Evolutionary conservation across 2,329 filamentous ascomycete genomes (phyloP).

Genomic region (Pseudogymnoascus sp.): DNA sequence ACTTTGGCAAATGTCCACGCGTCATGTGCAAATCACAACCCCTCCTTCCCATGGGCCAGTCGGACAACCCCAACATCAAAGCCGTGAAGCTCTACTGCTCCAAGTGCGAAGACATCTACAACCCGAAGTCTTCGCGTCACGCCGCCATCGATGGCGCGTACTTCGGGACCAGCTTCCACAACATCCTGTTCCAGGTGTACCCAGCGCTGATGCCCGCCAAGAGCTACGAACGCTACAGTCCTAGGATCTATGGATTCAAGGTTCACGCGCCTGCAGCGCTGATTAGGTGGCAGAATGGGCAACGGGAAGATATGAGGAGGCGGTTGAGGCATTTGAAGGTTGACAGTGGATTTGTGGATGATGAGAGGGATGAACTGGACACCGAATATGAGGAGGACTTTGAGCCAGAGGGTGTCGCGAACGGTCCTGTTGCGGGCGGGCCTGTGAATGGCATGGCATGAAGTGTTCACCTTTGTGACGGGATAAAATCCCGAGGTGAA

Average conservation of each 20-base stretch:
- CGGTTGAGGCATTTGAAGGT: constrained; percentile 65
- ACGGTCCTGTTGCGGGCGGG: background rate
- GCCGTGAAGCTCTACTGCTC: constrained; percentile 96
- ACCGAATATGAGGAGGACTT: constrained; percentile 3
- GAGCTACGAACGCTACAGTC: constrained; percentile 77
- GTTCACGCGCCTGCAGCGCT: constrained; percentile 85
- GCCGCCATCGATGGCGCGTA: constrained; percentile 94
- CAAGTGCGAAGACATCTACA: constrained; percentile 97
- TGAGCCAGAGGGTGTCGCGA: background rate
- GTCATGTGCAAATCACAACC: constrained; percentile 92
- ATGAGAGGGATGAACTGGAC: constrained; percentile 32
- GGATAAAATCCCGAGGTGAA: background rate
- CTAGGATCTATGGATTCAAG: constrained; percentile 89
- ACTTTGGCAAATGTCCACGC: constrained; percentile 96
- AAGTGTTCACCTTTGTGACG: background rate
- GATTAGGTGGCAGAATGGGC: constrained; percentile 80
- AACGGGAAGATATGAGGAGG: constrained; percentile 74
- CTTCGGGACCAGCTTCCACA: constrained; percentile 97
- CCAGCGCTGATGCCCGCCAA: constrained; percentile 83
- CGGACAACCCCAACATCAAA: constrained; percentile 79
- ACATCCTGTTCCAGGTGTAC: constrained; percentile 98
- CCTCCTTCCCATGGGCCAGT: constrained; percentile 88
- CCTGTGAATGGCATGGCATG: constrained; percentile 2
- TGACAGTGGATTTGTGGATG: constrained; percentile 73
- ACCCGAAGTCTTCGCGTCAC: constrained; percentile 94